Evolutionary conservation across 2,329 filamentous ascomycete species (phyloP), one percentile per base, ranked within the genome.

Genomic region (Zymoseptoria ardabiliae): DNA sequence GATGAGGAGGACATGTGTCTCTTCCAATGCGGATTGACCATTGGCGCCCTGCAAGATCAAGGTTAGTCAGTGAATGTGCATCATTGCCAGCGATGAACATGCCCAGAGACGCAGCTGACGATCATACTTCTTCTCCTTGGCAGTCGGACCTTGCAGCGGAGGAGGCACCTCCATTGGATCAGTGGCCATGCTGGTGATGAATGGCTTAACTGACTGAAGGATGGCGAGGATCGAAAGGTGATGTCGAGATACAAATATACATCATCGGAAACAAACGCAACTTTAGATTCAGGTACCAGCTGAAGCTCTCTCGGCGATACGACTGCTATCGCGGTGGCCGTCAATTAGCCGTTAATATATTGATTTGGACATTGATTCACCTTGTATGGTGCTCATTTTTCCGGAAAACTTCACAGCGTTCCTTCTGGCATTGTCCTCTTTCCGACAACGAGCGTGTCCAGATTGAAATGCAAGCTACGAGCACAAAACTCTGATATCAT

Each of bases 51-150:
- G 45, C 21, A 11, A 53, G 4, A 6, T 25, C 4, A 6, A 10
- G n/a, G 21, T 53, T 21, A 53, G 50, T 17, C 2, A 28, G 2
- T 22, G 21, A 28, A 53, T 4, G 7, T 53, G 10, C 20, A 53
- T 1, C 49, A 3, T 2, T 3, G n/a, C 28, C 28, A 11, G 22
- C 50, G 45, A 45, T 11, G 28, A 13, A 45, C 56, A 20, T 53
- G 62, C 63, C 94, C 94, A 99, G 13, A 99, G 79, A 56, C 95
- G 88, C 49, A 99, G 85, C 76, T 99, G 94, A 56, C 94, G 86
- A 74, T 99, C 94, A 77, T 99, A 99, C 72, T 90, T 95, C 59
- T 67, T 78, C 64, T 73, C 68, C 71, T 85, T 86, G 50, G 83
- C 82, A 11, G 81, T 82, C 41, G 82, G 83, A 41, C 78, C 81